Evolutionary conservation across 1,284 basidiomycete species (phyloP).

Genomic region (Ustilago lituana): DNA sequence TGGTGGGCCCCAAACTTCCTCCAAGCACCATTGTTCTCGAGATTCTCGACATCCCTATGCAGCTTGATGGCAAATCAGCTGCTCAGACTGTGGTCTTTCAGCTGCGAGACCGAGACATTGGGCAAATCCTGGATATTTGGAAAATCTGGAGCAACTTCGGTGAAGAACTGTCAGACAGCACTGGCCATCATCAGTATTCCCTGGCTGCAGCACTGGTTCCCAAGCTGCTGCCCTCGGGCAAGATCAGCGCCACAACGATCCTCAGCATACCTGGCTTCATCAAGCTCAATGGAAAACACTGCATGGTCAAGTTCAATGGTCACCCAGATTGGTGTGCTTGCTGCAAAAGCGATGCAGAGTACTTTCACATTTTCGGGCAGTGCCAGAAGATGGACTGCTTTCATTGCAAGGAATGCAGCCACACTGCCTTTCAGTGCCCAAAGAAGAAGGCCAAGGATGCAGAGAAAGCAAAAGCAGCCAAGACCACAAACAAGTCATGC

Average conservation of each 20-base stretch:
- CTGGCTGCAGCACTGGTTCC: background rate
- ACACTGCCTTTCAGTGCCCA: background rate
- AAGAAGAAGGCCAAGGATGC: too few species aligned
- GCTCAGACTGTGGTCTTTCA: background rate
- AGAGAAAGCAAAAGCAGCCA: too few species aligned
- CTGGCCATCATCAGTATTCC: background rate
- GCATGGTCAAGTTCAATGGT: constrained; percentile 1
- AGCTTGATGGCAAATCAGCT: background rate
- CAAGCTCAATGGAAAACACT: background rate
- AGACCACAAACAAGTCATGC: too few species aligned
- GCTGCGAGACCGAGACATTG: background rate
- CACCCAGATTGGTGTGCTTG: background rate
- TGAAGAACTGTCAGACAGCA: background rate
- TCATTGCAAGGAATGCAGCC: background rate
- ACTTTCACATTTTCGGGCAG: background rate
- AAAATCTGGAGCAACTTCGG: background rate
- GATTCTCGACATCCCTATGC: background rate
- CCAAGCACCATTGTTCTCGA: background rate
- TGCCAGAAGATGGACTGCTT: constrained; percentile 3
- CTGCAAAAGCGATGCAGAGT: constrained; percentile 1
- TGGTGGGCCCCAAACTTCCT: constrained; percentile 2
- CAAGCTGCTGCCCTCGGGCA: background rate
- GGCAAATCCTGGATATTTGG: constrained; percentile 2
- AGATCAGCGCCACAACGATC: background rate
- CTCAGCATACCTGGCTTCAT: constrained; percentile 4